phyloP scores from a whole-genome alignment of 164 flowering plant genomes.

The Cinnamomum micranthum region DNA sequence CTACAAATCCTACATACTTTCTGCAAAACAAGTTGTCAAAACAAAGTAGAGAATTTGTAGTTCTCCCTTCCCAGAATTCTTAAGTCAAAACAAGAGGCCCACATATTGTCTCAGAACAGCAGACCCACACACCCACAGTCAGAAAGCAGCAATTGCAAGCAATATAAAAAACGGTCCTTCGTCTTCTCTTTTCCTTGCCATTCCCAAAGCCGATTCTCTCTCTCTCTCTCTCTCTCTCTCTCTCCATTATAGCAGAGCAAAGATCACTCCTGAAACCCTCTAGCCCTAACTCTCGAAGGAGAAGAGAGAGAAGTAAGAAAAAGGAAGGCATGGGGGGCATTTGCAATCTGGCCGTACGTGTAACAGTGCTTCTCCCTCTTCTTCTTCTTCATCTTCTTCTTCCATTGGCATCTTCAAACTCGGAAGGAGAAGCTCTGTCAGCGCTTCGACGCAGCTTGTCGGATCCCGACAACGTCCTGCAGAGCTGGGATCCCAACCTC shows the following conservation, averaged over 20 bases:
- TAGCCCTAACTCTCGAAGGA: background rate
- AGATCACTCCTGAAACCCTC: background rate
- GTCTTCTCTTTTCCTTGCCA: background rate
- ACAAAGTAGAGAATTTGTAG: too few species aligned
- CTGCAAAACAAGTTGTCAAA: too few species aligned
- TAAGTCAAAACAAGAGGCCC: too few species aligned
- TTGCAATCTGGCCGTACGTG: conserved; percentile 11
- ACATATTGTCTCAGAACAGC: too few species aligned
- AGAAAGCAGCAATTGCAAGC: too few species aligned
- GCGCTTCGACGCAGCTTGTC: conserved; percentile 54
- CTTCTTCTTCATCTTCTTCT: background rate
- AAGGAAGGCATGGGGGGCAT: background rate
- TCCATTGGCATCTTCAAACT: conserved; percentile 31
- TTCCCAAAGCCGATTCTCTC: background rate
- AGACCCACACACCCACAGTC: too few species aligned
- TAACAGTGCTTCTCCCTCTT: conserved; percentile 9
- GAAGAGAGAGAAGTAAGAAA: background rate
- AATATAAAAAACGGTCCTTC: background rate
- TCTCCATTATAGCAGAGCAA: background rate
- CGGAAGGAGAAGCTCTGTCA: conserved; percentile 76
- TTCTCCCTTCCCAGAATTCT: too few species aligned
- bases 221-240: background rate
- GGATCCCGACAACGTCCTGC: conserved; percentile 76
- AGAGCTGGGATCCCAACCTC: conserved; percentile 94
- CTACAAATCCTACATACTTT: too few species aligned